A percentile compares a stretch with the other conserved stretches of the same genome.
Evolutionary conservation across 371 early-diverging fungal genomes (phyloP).

Genomic region (Mucor indicus): DNA sequence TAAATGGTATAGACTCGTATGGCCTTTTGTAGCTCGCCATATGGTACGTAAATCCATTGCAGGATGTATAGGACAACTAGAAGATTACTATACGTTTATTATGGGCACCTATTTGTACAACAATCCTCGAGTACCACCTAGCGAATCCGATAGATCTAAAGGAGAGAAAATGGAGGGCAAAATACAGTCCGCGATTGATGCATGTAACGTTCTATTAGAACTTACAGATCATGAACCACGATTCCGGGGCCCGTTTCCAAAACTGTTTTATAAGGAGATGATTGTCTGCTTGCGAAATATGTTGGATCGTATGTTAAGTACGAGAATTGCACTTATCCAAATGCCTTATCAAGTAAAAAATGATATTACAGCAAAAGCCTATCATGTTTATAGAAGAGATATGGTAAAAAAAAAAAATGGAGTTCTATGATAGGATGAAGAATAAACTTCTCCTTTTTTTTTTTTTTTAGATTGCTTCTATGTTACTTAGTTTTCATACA

Average conservation of each 20-base stretch:
- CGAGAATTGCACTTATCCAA: conserved; percentile 47
- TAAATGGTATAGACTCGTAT: conserved; percentile 33
- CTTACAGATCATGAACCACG: conserved; percentile 59
- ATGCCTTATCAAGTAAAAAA: conserved; percentile 48
- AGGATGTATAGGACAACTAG: conserved; percentile 35
- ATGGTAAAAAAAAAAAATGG: too few species aligned
- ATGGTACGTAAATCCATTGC: conserved; percentile 52
- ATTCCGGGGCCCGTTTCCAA: conserved; percentile 57
- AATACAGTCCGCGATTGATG: conserved; percentile 37
- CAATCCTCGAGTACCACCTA: conserved; percentile 14
- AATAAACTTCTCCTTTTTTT: not conserved
- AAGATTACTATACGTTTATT: conserved; percentile 42
- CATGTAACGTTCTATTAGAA: conserved; percentile 44
- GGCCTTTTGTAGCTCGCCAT: conserved; percentile 63
- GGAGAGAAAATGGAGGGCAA: conserved; percentile 39
- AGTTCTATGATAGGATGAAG: too few species aligned
- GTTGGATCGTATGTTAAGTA: conserved; percentile 53
- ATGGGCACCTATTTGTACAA: conserved; percentile 43
- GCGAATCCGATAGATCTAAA: conserved; percentile 29
- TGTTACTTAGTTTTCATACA: conserved; percentile 47
- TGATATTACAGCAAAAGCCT: conserved; percentile 29
- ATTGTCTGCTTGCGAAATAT: conserved; percentile 52
- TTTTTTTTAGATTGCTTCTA: conserved; percentile 35
- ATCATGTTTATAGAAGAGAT: conserved; percentile 47
- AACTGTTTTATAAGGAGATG: conserved; percentile 53